Percentiles rank a stretch among this genome's conserved stretches.
These are phyloP conservation scores for Fraxinus nigra DNA, from an alignment of 305 asterid species.

Conservation along the genomic window DNA sequence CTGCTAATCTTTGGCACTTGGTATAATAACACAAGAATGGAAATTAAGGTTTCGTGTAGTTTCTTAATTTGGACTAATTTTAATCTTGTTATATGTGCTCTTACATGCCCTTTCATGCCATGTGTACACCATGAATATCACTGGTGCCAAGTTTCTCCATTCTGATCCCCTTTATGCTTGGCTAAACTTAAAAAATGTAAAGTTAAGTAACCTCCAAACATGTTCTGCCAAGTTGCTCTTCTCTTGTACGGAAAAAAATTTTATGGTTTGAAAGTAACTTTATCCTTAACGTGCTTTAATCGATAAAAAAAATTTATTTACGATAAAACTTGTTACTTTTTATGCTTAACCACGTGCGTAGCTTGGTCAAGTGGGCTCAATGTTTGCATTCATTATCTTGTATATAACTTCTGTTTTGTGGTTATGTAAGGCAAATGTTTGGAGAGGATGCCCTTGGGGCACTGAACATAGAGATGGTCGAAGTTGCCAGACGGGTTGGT, in stretches of 20 bases:
- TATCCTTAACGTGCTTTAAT: background rate
- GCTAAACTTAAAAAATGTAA: background rate
- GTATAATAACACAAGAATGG: background rate
- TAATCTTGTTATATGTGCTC: background rate
- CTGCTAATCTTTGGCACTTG: background rate
- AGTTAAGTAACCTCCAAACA: background rate
- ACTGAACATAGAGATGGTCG: slow-evolving; percentile 71
- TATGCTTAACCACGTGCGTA: background rate
- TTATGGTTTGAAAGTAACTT: background rate
- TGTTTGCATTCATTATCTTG: background rate
- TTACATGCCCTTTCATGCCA: background rate
- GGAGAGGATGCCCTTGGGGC: slow-evolving; percentile 72
- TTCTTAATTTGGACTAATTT: background rate
- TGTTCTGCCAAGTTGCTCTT: background rate
- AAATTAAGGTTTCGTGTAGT: background rate
- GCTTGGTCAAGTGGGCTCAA: background rate
- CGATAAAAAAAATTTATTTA: too few species aligned
- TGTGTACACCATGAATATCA: background rate
- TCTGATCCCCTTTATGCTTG: background rate
- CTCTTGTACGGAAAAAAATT: background rate
- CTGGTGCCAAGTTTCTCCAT: background rate
- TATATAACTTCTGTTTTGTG: background rate
- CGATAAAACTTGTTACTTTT: background rate
- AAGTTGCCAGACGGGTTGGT: slow-evolving; percentile 64
- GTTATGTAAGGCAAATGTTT: slow-evolving; percentile 55